Base-by-base conservation (phyloP, 495 filamentous ascomycete genomes). In the Antarctomyces pellizariae region DNA sequence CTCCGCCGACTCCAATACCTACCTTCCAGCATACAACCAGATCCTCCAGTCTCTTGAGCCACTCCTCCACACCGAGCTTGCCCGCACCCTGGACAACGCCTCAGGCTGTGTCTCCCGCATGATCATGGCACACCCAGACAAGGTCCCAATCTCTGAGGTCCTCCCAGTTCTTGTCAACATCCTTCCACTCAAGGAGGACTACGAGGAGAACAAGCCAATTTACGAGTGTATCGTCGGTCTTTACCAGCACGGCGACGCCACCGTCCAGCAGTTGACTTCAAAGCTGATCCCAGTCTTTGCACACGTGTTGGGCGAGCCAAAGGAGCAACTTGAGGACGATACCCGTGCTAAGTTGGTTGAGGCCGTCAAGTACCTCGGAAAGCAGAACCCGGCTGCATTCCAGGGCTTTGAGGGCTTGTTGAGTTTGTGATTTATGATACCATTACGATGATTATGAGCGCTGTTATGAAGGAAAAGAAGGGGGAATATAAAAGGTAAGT, bases 201-300 rank as follows among this genome's bases (percentile, higher is more conserved):
- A 64, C 36, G 82, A 92, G 48, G 86, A 97, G 64, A 95, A 97
- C 54, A 72, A 76, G 34, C 77, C 84, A 7, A 65, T 95, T 18
- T 97, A 70, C 51, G 60, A 70, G 38, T 83, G 77, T 65, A 64
- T 97, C 41, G 69, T 77, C 44, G 65, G 74, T 46, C 57, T 95
- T 30, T 93, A 90, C 49, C 67, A 74, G 39, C 56, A 60, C 31
- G 58, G 68, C 21, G 68, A 89, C 42, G 55, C 64, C 11, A 78
- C 70, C 15, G 57, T 89, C 37, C 65, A 70, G 34, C 54, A 63
- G 25, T 63, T 91, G 15, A 91, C 86, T 1, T 68, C 69, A 4
- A 57, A 65, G 36, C 57, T 97, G 24, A 56, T 90, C 31, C 71
- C 72, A 6, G 52, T 91, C 32, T 75, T 95, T 43, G 68, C 76